Conservation (phyloP, 1,284 basidiomycete species). For the Sphaerobolus stellatus region DNA sequence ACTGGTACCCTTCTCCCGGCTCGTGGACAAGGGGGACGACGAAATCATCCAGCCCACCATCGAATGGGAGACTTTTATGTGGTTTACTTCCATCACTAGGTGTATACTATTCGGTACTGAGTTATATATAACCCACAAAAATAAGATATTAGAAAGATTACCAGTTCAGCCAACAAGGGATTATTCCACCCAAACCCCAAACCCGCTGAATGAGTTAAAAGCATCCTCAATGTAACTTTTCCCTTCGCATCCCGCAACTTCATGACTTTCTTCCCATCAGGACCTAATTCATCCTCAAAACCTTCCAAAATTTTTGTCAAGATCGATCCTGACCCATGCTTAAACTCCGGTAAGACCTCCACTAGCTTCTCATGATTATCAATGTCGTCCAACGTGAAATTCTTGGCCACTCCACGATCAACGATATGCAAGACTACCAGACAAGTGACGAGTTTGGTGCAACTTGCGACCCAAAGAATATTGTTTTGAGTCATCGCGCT, state of each 20-base stretch:
- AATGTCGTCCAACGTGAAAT: not conserved
- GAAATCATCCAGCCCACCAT: not conserved
- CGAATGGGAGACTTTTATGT: not conserved
- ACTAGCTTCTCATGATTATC: conserved; percentile 3
- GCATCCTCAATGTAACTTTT: not conserved
- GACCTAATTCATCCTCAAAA: not conserved
- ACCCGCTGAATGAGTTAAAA: conserved; percentile 2
- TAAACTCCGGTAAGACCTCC: conserved; percentile 2
- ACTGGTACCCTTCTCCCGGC: conserved; percentile 1
- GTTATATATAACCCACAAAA: not conserved
- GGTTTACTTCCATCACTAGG: not conserved
- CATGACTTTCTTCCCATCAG: conserved; percentile 1
- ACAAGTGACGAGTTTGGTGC: not conserved
- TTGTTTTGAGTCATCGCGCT: not conserved
- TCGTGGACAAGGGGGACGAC: not conserved
- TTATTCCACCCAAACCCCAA: not conserved
- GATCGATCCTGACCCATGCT: conserved; percentile 1
- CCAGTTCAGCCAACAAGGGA: not conserved
- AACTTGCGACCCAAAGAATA: not conserved
- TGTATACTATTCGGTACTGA: not conserved
- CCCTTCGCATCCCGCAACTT: conserved; percentile 5
- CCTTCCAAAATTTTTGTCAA: conserved; percentile 5
- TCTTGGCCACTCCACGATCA: not conserved
- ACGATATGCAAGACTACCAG: not conserved
- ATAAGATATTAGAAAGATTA: not conserved